These are phyloP conservation scores for Candida nemodendra DNA, from an alignment of 805 yeast species.

Conservation along the genomic window DNA sequence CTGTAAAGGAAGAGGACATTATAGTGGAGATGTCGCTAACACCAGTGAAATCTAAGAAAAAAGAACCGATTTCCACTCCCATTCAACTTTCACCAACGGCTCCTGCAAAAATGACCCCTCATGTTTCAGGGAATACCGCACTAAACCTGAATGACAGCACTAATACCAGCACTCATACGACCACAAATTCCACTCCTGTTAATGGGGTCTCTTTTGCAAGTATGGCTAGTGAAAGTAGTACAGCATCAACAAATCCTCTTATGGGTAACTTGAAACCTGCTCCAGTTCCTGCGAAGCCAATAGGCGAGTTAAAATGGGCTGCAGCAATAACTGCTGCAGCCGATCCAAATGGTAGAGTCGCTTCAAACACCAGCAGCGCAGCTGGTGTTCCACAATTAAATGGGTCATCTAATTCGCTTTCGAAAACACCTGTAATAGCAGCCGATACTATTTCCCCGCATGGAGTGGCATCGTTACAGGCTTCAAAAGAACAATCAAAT, in stretches of 20 bases:
- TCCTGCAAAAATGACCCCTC: constrained; percentile 4
- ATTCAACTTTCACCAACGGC: constrained; percentile 11
- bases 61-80: constrained; percentile 16
- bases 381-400: constrained; percentile 3
- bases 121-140: constrained; percentile 2
- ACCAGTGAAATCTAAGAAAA: constrained; percentile 16
- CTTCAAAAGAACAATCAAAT: constrained; percentile 7
- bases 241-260: constrained; percentile 15
- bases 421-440: background rate
- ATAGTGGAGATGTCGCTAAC: constrained; percentile 11
- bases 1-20: constrained; percentile 18
- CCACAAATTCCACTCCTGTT: constrained; percentile 10
- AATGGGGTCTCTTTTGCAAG: constrained; percentile 13
- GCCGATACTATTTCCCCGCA: background rate
- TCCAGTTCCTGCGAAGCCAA: constrained; percentile 34
- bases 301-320: constrained; percentile 34
- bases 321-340: constrained; percentile 32
- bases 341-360: constrained; percentile 9
- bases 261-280: constrained; percentile 36
- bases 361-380: constrained; percentile 3
- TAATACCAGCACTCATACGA: constrained; percentile 6
- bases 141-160: constrained; percentile 2
- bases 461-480: constrained; percentile 3
- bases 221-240: constrained; percentile 16
- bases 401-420: background rate